Evolutionary conservation across 495 filamentous ascomycete genomes (phyloP).

Genomic region (Massariosphaeria phaeospora): DNA sequence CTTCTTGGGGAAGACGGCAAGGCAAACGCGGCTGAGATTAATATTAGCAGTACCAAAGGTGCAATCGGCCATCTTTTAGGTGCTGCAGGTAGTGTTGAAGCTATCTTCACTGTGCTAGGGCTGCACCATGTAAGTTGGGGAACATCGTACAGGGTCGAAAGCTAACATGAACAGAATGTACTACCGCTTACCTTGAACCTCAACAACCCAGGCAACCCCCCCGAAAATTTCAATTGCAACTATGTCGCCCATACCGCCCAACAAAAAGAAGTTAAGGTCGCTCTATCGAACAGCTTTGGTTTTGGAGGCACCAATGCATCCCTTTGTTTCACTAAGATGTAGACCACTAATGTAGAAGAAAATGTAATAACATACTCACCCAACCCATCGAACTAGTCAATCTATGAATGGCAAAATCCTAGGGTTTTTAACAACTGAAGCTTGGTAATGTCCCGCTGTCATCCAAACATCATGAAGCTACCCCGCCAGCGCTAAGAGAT

Average conservation of each 20-base stretch:
- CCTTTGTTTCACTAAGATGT: conserved; percentile 65
- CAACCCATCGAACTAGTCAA: too few relatives aligned
- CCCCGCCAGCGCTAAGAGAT: conserved; percentile 26
- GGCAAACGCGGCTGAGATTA: conserved; percentile 57
- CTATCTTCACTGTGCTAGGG: conserved; percentile 74
- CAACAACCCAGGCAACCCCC: conserved; percentile 50
- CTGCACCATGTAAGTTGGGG: conserved; percentile 59
- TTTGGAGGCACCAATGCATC: conserved; percentile 96
- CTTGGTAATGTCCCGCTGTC: conserved; percentile 18
- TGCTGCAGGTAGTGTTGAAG: conserved; percentile 83
- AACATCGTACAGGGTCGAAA: conserved; percentile 14
- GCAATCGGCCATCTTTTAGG: conserved; percentile 89
- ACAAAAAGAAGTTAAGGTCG: conserved; percentile 63
- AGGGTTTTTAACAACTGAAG: not conserved
- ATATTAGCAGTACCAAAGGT: conserved; percentile 90
- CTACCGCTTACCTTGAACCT: conserved; percentile 89
- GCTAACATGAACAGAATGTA: conserved; percentile 52
- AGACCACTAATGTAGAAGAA: not conserved
- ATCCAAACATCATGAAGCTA: conserved; percentile 21
- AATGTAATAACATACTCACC: too few relatives aligned
- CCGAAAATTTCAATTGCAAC: conserved; percentile 73
- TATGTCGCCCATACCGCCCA: conserved; percentile 73
- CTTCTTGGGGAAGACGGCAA: conserved; percentile 70
- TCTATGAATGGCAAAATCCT: not conserved
- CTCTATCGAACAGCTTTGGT: conserved; percentile 92